A percentile compares a stretch with the other conserved stretches of the same genome.
Evolutionary conservation across 805 yeast genomes (phyloP).

Genomic region (Vanderwaltozyma yarrowii): DNA sequence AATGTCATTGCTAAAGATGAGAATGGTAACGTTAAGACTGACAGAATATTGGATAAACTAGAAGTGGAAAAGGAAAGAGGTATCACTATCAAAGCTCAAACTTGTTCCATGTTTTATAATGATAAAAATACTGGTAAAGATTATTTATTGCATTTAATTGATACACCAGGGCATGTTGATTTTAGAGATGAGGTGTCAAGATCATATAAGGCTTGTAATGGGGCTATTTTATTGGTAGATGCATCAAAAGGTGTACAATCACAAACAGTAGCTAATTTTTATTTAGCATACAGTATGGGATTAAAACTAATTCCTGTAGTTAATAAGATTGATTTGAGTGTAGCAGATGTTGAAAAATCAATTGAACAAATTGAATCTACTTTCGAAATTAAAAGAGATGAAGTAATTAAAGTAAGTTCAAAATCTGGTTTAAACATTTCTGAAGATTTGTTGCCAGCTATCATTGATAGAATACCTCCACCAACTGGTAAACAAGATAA

Average conservation of each 20-base stretch:
- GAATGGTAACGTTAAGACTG: constrained; percentile 32
- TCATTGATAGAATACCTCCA: constrained; percentile 70
- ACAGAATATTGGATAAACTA: constrained; percentile 79
- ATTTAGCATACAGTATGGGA: constrained; percentile 77
- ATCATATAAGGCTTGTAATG: constrained; percentile 93
- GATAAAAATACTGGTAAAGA: constrained; percentile 49
- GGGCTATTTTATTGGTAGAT: constrained; percentile 82
- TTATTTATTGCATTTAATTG: constrained; percentile 81
- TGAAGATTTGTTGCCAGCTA: constrained; percentile 66
- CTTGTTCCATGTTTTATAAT: constrained; percentile 84
- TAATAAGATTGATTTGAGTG: constrained; percentile 79
- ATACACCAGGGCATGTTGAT: constrained; percentile 97
- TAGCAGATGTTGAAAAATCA: constrained; percentile 70
- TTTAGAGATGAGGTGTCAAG: constrained; percentile 81
- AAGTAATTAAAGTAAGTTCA: constrained; percentile 79
- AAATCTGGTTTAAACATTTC: constrained; percentile 75
- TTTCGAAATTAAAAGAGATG: constrained; percentile 68
- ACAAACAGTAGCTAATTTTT: constrained; percentile 96
- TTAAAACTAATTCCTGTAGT: constrained; percentile 78
- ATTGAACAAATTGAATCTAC: constrained; percentile 77
- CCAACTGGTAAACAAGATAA: constrained; percentile 56
- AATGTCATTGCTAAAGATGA: constrained; percentile 67
- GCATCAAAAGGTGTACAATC: constrained; percentile 97
- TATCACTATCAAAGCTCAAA: constrained; percentile 93
- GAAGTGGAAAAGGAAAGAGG: constrained; percentile 97